Evolutionary conservation across 2,329 filamentous ascomycete species (phyloP).

Genomic region (Diaporthe sp.): DNA sequence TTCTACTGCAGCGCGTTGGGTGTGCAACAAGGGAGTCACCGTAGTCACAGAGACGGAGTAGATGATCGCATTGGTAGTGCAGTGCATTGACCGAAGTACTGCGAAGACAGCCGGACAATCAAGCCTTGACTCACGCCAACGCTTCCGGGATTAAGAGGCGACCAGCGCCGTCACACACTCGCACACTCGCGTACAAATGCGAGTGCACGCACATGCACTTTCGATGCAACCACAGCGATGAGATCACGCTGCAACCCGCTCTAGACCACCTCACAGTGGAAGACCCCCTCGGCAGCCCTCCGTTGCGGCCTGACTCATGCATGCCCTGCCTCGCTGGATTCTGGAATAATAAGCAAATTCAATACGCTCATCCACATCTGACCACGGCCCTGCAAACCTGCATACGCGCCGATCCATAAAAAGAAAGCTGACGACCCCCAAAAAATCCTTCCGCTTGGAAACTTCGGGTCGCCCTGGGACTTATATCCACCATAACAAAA

Average conservation of each 20-base stretch:
- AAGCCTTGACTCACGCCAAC: slow-evolving; percentile 19
- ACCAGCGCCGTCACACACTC: slow-evolving; percentile 22
- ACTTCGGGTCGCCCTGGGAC: slow-evolving; percentile 2
- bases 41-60: slow-evolving; percentile 22
- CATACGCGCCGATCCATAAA: slow-evolving; percentile 35
- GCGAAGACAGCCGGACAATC: slow-evolving; percentile 5
- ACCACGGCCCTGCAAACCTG: slow-evolving; percentile 25
- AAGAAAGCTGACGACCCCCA: slow-evolving; percentile 29
- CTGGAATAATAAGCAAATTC: slow-evolving; percentile 19
- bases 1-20: slow-evolving; percentile 4
- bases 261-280: slow-evolving; percentile 2
- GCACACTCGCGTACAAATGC: slow-evolving; percentile 14
- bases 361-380: slow-evolving; percentile 25
- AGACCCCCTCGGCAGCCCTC: not conserved
- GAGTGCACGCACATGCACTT: slow-evolving; percentile 18
- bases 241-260: slow-evolving; percentile 27
- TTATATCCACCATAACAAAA: slow-evolving; percentile 8
- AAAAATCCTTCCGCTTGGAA: slow-evolving; percentile 7
- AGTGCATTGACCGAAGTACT: slow-evolving; percentile 11
- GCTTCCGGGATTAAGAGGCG: slow-evolving; percentile 16
- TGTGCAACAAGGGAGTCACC: slow-evolving; percentile 16
- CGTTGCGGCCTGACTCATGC: slow-evolving; percentile 32
- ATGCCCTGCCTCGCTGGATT: slow-evolving; percentile 23
- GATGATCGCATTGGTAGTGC: slow-evolving; percentile 9
- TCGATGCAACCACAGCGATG: slow-evolving; percentile 8